phyloP scores from a whole-genome alignment of 2,329 filamentous ascomycete species.

The Thielaviopsis euricoi region DNA sequence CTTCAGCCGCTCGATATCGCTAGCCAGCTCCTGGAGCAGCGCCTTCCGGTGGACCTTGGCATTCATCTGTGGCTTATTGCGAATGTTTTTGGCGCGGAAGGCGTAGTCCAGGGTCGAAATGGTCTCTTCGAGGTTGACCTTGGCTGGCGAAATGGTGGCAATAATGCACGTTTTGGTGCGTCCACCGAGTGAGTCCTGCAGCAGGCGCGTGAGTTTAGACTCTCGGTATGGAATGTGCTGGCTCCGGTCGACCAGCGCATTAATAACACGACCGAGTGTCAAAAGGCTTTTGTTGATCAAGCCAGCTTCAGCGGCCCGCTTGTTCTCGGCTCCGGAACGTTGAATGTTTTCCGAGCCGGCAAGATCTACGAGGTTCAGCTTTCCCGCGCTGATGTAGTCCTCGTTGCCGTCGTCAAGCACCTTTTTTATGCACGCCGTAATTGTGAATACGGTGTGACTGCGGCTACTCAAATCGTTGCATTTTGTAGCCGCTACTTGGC shows the following conservation, averaged over 20 bases:
- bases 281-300: slow-evolving; percentile 96
- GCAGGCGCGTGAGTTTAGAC: slow-evolving; percentile 82
- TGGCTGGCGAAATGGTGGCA: slow-evolving; percentile 84
- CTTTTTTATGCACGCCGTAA: slow-evolving; percentile 79
- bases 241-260: slow-evolving; percentile 80
- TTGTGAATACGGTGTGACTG: slow-evolving; percentile 94
- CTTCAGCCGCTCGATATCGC: slow-evolving; percentile 88
- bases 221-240: slow-evolving; percentile 84
- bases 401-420: slow-evolving; percentile 68
- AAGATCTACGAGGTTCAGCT: slow-evolving; percentile 90
- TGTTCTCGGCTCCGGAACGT: slow-evolving; percentile 92
- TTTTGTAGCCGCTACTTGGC: slow-evolving; percentile 98
- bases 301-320: slow-evolving; percentile 86
- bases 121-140: slow-evolving; percentile 91
- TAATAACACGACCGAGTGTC: slow-evolving; percentile 90
- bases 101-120: slow-evolving; percentile 97
- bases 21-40: slow-evolving; percentile 72
- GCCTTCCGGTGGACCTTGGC: slow-evolving; percentile 87
- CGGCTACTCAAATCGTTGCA: slow-evolving; percentile 96
- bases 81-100: slow-evolving; percentile 95
- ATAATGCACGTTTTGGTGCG: slow-evolving; percentile 98
- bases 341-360: slow-evolving; percentile 97
- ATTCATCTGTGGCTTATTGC: slow-evolving; percentile 93
- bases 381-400: slow-evolving; percentile 78
- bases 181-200: slow-evolving; percentile 93